Base-by-base conservation (phyloP, 2,329 filamentous ascomycete genomes). In the Pseudogymnoascus sp. region DNA sequence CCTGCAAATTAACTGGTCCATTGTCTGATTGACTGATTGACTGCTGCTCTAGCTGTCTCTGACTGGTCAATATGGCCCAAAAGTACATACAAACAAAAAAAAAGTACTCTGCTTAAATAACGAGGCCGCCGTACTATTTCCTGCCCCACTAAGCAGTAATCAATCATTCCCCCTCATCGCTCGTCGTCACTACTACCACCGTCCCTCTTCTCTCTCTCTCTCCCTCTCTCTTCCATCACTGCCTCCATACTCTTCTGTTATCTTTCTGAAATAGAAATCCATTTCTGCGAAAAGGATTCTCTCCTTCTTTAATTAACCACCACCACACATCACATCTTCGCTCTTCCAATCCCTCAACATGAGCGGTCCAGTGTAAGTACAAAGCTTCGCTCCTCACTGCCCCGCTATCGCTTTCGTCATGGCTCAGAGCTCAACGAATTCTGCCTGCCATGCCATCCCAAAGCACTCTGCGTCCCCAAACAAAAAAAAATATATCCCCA, bases 291-390 rank as follows among this genome's bases (percentile, higher is more conserved):
- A 50, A 16, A 28, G 41, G 41, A 28, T 50, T 50, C 22, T 50
- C 41, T 50, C 41, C 28, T 41, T 41, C 38, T 41, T 9, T 12
- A 41, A 8, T 20, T 4, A 16, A 41, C 20, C 20, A 25, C 1
- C 6, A 28, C 20, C 39, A 28, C 14, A 16, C 14, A 11, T 22
- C 20, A 43, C 20, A 50, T 50, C 41, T 50, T 50, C 41, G 22
- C 22, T 30, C 41, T 50, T 50, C 22, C 25, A 50, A 50, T 50
- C 54, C 57, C 50, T 58, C 63, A 69, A 58, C 60, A 73, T 73
- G 71, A 67, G 66, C 65, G 65, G 67, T 63, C 63, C 85, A 77
- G 83, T 85, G 85, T 87, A 84, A 86, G 85, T 86, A 65, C 62
- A 62, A 67, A 64, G 63, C 66, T 69, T 70, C 70, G 65, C 62